These are phyloP conservation scores for Lactarius deliciosus DNA, from an alignment of 768 basidiomycete species.

Conservation along the genomic window DNA sequence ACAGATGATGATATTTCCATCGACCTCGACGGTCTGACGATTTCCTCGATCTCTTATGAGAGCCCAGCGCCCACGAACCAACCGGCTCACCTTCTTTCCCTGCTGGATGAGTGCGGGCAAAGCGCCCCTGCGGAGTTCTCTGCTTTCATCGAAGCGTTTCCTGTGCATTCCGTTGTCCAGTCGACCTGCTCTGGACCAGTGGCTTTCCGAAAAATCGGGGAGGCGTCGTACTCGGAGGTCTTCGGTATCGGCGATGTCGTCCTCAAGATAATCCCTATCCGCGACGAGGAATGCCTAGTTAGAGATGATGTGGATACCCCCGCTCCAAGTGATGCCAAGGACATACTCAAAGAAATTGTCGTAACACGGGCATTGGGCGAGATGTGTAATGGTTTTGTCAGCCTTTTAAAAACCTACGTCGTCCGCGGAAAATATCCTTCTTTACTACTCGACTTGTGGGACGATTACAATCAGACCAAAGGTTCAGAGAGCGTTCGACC, in stretches of 20 bases:
- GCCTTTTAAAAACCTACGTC: slow-evolving; percentile 78
- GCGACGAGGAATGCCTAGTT: slow-evolving; percentile 44
- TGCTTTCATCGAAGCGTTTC: slow-evolving; percentile 79
- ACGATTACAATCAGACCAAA: slow-evolving; percentile 70
- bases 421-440: slow-evolving; percentile 86
- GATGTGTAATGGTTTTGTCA: slow-evolving; percentile 74
- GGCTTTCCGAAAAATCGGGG: slow-evolving; percentile 83
- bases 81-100: slow-evolving; percentile 58
- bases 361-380: slow-evolving; percentile 77
- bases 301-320: slow-evolving; percentile 51
- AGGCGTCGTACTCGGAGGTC: slow-evolving; percentile 96
- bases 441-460: slow-evolving; percentile 80
- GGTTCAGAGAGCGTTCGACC: slow-evolving; percentile 86
- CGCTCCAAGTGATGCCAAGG: slow-evolving; percentile 66
- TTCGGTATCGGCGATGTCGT: slow-evolving; percentile 88
- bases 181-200: slow-evolving; percentile 34
- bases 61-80: slow-evolving; percentile 31
- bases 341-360: slow-evolving; percentile 78
- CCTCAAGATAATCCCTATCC: slow-evolving; percentile 84
- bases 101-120: slow-evolving; percentile 74
- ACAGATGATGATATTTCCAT: slow-evolving; percentile 49
- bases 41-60: slow-evolving; percentile 33
- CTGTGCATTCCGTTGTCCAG: slow-evolving; percentile 65
- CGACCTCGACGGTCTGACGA: slow-evolving; percentile 47
- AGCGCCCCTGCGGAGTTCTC: slow-evolving; percentile 72